phyloP scores from a whole-genome alignment of 495 filamentous ascomycete genomes.

The Penicillium paradoxum region DNA sequence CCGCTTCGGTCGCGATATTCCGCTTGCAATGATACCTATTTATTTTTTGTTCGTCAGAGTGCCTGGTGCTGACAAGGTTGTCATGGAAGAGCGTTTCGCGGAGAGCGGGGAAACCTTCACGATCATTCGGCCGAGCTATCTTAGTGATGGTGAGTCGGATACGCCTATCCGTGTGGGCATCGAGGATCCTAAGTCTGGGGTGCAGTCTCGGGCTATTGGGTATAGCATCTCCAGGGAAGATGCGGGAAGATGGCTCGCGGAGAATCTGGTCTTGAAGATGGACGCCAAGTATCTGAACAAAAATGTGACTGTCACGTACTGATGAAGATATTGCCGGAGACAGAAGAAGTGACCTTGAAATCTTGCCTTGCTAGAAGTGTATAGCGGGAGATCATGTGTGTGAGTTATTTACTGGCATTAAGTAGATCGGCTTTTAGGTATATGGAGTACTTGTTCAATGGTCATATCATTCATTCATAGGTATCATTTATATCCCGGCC shows the following conservation, averaged over 20 bases:
- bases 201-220: slow-evolving; percentile 36
- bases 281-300: slow-evolving; percentile 3
- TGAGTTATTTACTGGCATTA: too few species aligned
- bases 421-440: too few species aligned
- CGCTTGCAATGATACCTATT: slow-evolving; percentile 43
- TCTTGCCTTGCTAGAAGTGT: not conserved
- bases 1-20: slow-evolving; percentile 46
- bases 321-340: not conserved
- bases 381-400: too few species aligned
- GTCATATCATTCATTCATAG: too few species aligned
- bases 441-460: too few species aligned
- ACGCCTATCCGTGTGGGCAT: slow-evolving; percentile 35
- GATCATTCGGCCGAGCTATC: slow-evolving; percentile 44
- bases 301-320: slow-evolving; percentile 2
- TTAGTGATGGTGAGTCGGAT: slow-evolving; percentile 30
- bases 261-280: slow-evolving; percentile 16
- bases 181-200: slow-evolving; percentile 36
- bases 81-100: slow-evolving; percentile 49
- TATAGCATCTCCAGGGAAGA: slow-evolving; percentile 41
- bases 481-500: too few species aligned
- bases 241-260: slow-evolving; percentile 36
- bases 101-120: slow-evolving; percentile 30
- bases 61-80: slow-evolving; percentile 55
- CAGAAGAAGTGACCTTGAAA: not conserved
- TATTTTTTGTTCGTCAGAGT: slow-evolving; percentile 47